Evolutionary conservation across 148 eudicot species (phyloP), one percentile per base, ranked within the genome.

Genomic region (Heliosperma pusillum): DNA sequence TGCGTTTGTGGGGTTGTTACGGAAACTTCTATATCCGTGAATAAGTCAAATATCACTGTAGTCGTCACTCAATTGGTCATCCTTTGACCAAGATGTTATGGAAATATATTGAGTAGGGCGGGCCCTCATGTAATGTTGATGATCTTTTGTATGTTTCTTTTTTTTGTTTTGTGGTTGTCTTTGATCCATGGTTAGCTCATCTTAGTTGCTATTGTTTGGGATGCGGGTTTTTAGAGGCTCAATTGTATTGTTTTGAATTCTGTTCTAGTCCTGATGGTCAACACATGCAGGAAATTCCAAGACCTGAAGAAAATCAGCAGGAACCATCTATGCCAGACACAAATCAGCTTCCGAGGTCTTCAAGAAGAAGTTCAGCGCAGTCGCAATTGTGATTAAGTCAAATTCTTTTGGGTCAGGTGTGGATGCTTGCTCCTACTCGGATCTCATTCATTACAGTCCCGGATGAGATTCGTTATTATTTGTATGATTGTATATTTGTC

Each of bases 401-500:
- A 75, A 25, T 74, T 74, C 77, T 72, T 76, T 30, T 53, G 45
- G 76, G 70, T 72, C 27, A 52, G 74, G 79, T 42, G 24, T 50
- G 20, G 58, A 74, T 65, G 65, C 74, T 75, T 40, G 53, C 64
- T 75, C 69, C 25, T 26, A 29, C 74, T 72, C 63, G 13, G 40
- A 57, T 80, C 78, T 77, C 74, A 64, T 76, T 74, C 67, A 53
- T 74, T 79, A 58, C 55, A 10, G 78, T 26, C 66, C 59, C 44
- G 58, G 70, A 72, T 77, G 76, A 80, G 80, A 75, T 75, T 60
- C 60, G 76, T 72, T 77, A 77, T 81, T 74, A 87, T 75, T 76
- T 91, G 88, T 91, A 81, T 86, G 88, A 79, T 89, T 91, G 97
- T 90, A 89, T 80, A 93, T 79, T 76, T 47, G 19, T 88, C 76